Evolutionary conservation across 2,329 filamentous ascomycete species (phyloP).

Genomic region (Penicillium sp.): DNA sequence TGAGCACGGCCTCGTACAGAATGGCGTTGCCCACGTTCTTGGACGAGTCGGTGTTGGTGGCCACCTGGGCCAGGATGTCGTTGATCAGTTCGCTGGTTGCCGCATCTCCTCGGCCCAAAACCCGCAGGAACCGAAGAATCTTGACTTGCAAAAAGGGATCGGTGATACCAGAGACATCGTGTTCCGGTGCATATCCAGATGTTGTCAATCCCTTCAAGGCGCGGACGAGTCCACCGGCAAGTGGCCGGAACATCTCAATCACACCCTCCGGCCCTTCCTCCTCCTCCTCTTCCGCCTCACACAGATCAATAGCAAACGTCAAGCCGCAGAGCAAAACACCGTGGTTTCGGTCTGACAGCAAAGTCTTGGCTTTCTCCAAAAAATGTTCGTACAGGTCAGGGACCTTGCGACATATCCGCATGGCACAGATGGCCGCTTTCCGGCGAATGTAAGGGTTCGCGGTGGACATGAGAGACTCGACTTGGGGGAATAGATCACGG

Average conservation of each 20-base stretch:
- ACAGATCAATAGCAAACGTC: constrained; percentile 86
- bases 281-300: constrained; percentile 87
- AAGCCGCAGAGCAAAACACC: constrained; percentile 90
- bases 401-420: constrained; percentile 97
- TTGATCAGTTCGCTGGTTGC: constrained; percentile 96
- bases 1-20: constrained; percentile 93
- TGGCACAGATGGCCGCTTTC: constrained; percentile 97
- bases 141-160: constrained; percentile 98
- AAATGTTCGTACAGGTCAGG: constrained; percentile 97
- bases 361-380: constrained; percentile 82
- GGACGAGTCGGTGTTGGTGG: constrained; percentile 94
- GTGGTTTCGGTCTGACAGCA: constrained; percentile 91
- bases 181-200: constrained; percentile 94
- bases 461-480: constrained; percentile 86
- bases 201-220: constrained; percentile 89
- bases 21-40: constrained; percentile 99
- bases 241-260: constrained; percentile 83
- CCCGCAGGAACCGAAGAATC: constrained; percentile 80
- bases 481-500: constrained; percentile 91
- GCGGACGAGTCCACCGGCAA: constrained; percentile 81
- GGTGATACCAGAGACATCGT: constrained; percentile 96
- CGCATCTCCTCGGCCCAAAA: constrained; percentile 80
- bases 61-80: constrained; percentile 94
- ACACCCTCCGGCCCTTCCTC: constrained; percentile 90
- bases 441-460: constrained; percentile 97